A percentile compares a stretch with the other conserved stretches of the same genome.
These are phyloP conservation scores for Neodidymelliopsis sp. DNA, from an alignment of 2,329 filamentous ascomycete genomes.

Conservation along the genomic window DNA sequence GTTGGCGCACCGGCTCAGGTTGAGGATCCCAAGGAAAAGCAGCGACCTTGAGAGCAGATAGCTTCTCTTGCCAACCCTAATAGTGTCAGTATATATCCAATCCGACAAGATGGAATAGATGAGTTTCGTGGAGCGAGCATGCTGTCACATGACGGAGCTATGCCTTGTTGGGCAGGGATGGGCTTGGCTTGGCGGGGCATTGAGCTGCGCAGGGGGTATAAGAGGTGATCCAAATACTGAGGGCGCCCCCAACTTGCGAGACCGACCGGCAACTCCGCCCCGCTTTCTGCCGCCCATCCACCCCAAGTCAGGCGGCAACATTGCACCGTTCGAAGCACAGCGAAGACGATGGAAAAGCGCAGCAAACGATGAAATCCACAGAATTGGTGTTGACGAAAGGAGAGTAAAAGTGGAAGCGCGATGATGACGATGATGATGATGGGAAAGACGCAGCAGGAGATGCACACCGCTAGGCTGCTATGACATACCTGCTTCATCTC, in stretches of 20 bases:
- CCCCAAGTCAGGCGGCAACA: slow-evolving; percentile 34
- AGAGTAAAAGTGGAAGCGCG: slow-evolving; percentile 15
- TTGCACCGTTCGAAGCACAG: slow-evolving; percentile 27
- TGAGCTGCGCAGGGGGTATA: slow-evolving; percentile 54
- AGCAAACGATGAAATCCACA: slow-evolving; percentile 12
- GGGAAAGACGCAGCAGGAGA: slow-evolving; percentile 28
- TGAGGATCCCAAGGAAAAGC: slow-evolving; percentile 93
- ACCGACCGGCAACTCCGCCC: slow-evolving; percentile 51
- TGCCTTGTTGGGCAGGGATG: slow-evolving; percentile 43
- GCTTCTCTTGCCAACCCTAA: slow-evolving; percentile 92
- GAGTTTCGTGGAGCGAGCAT: slow-evolving; percentile 17
- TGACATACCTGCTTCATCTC: slow-evolving; percentile 84
- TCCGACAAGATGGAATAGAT: slow-evolving; percentile 1
- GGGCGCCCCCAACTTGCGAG: slow-evolving; percentile 49
- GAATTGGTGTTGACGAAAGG: background rate
- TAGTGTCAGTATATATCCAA: slow-evolving; percentile 27
- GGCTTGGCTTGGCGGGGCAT: slow-evolving; percentile 45
- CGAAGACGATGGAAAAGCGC: slow-evolving; percentile 25
- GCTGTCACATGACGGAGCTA: slow-evolving; percentile 47
- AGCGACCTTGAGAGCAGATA: slow-evolving; percentile 84
- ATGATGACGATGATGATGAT: slow-evolving; percentile 17
- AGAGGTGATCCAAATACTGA: slow-evolving; percentile 57
- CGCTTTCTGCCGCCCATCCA: slow-evolving; percentile 51
- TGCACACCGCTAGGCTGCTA: slow-evolving; percentile 25
- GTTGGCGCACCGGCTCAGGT: slow-evolving; percentile 59